Percentiles rank a stretch among this genome's conserved stretches.
These are phyloP conservation scores for Pythium myriotylum DNA, from an alignment of 352 stramenopile genomes.

Conservation along the genomic window DNA sequence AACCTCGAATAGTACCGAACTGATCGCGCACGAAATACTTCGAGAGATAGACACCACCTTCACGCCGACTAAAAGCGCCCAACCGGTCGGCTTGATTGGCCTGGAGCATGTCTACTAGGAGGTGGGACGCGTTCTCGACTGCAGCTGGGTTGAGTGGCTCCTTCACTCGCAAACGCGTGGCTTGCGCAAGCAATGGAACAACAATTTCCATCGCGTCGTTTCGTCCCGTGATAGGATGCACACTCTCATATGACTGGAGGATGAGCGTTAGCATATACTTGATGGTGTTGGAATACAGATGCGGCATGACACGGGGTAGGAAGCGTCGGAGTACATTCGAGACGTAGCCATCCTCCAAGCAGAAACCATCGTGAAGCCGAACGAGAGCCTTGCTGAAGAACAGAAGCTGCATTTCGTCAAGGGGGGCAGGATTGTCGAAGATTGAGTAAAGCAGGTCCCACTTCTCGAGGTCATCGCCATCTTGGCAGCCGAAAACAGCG, in stretches of 20 bases:
- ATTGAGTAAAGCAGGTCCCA: slow-evolving; percentile 86
- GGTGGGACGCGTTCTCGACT: slow-evolving; percentile 76
- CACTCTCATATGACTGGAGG: slow-evolving; percentile 87
- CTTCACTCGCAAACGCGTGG: slow-evolving; percentile 45
- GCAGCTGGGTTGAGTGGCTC: slow-evolving; percentile 47
- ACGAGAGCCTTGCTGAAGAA: slow-evolving; percentile 90
- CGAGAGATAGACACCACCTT: slow-evolving; percentile 81
- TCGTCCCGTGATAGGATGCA: slow-evolving; percentile 84
- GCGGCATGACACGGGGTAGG: slow-evolving; percentile 72
- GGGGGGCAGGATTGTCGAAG: slow-evolving; percentile 70
- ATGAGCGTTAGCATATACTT: slow-evolving; percentile 91
- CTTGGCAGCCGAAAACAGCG: slow-evolving; percentile 82
- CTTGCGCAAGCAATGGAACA: slow-evolving; percentile 55
- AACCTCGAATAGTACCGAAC: slow-evolving; percentile 87
- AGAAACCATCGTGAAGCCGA: slow-evolving; percentile 85
- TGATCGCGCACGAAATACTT: slow-evolving; percentile 91
- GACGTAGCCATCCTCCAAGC: slow-evolving; percentile 86
- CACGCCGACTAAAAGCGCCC: slow-evolving; percentile 77
- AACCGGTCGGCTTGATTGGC: slow-evolving; percentile 86
- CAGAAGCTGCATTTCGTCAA: slow-evolving; percentile 87
- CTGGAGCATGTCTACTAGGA: slow-evolving; percentile 87
- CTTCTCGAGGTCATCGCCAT: slow-evolving; percentile 69
- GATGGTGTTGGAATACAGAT: slow-evolving; percentile 88
- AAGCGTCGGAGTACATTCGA: slow-evolving; percentile 80
- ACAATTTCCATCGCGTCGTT: slow-evolving; percentile 89